A percentile compares a stretch with the other conserved stretches of the same genome.
These are phyloP conservation scores for Alternaria postmessia DNA, from an alignment of 2,329 filamentous ascomycete genomes.

Conservation along the genomic window DNA sequence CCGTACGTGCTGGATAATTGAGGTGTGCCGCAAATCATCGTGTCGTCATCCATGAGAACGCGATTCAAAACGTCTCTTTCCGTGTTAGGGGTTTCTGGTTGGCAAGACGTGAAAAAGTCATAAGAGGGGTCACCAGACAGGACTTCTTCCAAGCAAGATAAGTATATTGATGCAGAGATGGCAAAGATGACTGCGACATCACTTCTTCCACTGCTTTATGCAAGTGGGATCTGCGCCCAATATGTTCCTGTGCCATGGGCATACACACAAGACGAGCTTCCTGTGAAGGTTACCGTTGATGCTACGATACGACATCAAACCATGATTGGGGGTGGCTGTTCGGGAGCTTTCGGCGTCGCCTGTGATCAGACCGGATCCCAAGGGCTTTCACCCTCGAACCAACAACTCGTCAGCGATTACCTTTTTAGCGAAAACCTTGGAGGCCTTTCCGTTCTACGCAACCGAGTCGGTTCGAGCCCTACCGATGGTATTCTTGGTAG, in stretches of 20 bases:
- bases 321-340: no score
- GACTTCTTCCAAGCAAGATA: not conserved
- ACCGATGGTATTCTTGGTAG: no score
- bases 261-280: no score
- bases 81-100: not conserved
- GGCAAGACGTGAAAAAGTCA: not conserved
- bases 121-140: not conserved
- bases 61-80: not conserved
- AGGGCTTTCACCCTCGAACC: conserved; percentile 42
- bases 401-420: conserved; percentile 51
- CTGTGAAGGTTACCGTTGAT: no score
- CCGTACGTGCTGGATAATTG: not conserved
- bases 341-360: not conserved
- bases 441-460: no score
- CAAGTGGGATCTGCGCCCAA: conserved; percentile 4
- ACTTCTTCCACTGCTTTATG: conserved; percentile 5
- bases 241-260: conserved; percentile 10
- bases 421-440: conserved; percentile 52
- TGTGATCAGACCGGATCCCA: conserved; percentile 15
- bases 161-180: not conserved
- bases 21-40: not conserved
- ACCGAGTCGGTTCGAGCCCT: no score
- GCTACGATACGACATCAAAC: no score
- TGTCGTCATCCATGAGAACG: not conserved
- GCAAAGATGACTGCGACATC: not conserved